phyloP scores from a whole-genome alignment of 2,329 filamentous ascomycete species.

The Diaporthe amygdali region DNA sequence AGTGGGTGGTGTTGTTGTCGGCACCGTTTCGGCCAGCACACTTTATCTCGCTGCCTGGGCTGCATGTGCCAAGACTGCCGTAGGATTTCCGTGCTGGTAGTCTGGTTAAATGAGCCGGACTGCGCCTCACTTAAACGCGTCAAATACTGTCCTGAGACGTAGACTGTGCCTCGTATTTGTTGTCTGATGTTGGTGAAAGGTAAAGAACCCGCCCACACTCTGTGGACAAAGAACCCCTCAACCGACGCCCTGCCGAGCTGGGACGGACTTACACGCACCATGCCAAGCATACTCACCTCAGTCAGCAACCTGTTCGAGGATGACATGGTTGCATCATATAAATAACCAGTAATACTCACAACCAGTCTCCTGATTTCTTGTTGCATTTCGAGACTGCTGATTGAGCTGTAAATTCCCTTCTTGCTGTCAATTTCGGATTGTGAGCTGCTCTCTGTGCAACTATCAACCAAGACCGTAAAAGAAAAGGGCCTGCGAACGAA shows the following conservation, averaged over 20 bases:
- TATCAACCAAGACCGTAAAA: too few relatives aligned
- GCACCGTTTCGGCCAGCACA: background rate
- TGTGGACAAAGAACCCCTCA: background rate
- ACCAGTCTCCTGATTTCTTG: background rate
- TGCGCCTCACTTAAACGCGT: constrained; percentile 1
- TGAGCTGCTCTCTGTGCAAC: too few relatives aligned
- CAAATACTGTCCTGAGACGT: background rate
- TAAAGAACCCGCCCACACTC: background rate
- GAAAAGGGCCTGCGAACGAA: too few relatives aligned
- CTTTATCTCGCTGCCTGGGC: constrained; percentile 4
- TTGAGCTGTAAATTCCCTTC: too few relatives aligned
- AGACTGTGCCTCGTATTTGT: background rate
- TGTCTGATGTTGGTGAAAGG: background rate
- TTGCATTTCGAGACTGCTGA: background rate
- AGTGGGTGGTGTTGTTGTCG: background rate
- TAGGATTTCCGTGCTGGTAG: background rate
- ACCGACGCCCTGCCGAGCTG: background rate
- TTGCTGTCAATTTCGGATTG: background rate
- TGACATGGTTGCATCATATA: background rate
- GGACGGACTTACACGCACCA: background rate
- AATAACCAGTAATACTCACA: background rate
- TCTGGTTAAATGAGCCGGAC: background rate
- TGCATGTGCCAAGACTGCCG: background rate
- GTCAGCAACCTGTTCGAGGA: background rate
- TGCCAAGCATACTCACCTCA: background rate